Evolutionary conservation across 257 asterid species (phyloP).

Genomic region (Apocynum venetum): DNA sequence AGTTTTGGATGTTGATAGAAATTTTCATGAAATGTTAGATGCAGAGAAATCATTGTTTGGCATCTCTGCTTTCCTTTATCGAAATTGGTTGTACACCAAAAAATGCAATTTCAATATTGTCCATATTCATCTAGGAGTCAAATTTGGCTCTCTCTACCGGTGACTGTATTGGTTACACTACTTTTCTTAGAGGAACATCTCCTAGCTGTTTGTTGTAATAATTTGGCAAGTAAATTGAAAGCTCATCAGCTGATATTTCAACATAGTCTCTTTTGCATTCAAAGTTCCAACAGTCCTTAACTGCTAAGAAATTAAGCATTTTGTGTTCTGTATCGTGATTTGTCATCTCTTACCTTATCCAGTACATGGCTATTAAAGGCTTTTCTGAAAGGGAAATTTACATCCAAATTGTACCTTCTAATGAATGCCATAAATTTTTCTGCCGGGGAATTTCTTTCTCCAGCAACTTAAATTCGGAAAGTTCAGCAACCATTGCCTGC

Average conservation of each 20-base stretch:
- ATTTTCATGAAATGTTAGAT: constrained; percentile 3
- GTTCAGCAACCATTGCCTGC: constrained; percentile 1
- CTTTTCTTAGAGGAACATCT: constrained; percentile 5
- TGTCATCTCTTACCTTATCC: background rate
- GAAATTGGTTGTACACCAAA: constrained; percentile 1
- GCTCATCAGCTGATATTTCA: constrained; percentile 8
- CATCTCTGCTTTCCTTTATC: constrained; percentile 8
- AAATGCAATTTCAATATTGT: background rate
- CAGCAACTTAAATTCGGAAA: background rate
- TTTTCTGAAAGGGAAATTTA: background rate
- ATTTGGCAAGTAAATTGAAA: constrained; percentile 15
- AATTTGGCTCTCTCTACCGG: constrained; percentile 11
- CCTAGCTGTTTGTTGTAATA: constrained; percentile 12
- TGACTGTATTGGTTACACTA: constrained; percentile 2
- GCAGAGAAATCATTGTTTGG: background rate
- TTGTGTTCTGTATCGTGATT: background rate
- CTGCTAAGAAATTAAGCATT: constrained; percentile 8
- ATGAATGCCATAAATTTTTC: constrained; percentile 10
- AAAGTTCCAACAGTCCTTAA: constrained; percentile 16
- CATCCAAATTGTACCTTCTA: background rate
- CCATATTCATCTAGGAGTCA: constrained; percentile 5
- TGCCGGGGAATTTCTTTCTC: background rate
- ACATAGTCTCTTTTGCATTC: constrained; percentile 3
- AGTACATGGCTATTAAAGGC: background rate
- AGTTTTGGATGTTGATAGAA: background rate